A percentile compares a stretch with the other conserved stretches of the same genome.
These are phyloP conservation scores for Tetrastigma voinierianum DNA, from an alignment of 164 flowering plant genomes.

Conservation along the genomic window DNA sequence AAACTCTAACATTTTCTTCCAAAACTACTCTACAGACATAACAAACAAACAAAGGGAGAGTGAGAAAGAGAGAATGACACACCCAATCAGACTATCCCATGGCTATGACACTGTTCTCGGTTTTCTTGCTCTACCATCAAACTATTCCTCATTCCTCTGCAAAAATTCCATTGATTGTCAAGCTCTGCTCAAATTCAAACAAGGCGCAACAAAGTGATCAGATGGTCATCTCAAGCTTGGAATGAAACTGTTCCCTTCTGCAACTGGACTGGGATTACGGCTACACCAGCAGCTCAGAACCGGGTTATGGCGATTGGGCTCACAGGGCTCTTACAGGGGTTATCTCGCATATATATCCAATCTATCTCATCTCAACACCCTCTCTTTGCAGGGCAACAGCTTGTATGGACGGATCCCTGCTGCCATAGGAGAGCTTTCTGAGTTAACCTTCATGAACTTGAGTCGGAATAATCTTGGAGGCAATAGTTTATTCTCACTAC, in stretches of 20 bases:
- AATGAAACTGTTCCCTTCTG: conserved; percentile 13
- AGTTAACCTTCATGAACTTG: neutral
- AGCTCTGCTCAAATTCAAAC: conserved; percentile 15
- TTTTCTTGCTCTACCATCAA: neutral
- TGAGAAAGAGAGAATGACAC: neutral
- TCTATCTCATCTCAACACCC: conserved; percentile 15
- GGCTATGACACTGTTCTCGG: neutral
- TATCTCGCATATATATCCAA: conserved; percentile 14
- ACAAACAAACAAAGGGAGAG: too few relatives aligned
- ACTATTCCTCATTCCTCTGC: conserved; percentile 4
- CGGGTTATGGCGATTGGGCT: conserved; percentile 6
- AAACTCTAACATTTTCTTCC: too few relatives aligned
- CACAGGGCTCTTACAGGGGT: conserved; percentile 8
- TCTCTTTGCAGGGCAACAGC: conserved; percentile 8
- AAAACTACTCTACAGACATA: too few relatives aligned
- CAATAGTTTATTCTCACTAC: too few relatives aligned
- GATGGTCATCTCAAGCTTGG: conserved; percentile 11
- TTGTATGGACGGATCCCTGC: conserved; percentile 15
- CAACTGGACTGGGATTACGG: conserved; percentile 17
- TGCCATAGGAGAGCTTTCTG: conserved; percentile 4
- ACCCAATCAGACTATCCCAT: neutral
- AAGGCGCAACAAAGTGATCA: conserved; percentile 8
- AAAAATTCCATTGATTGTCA: conserved; percentile 5
- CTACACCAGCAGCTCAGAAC: conserved; percentile 6
- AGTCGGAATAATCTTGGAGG: conserved; percentile 2